phyloP scores from a whole-genome alignment of 192 early-diverging fungal genomes.

The Rhizophagus sp. region DNA sequence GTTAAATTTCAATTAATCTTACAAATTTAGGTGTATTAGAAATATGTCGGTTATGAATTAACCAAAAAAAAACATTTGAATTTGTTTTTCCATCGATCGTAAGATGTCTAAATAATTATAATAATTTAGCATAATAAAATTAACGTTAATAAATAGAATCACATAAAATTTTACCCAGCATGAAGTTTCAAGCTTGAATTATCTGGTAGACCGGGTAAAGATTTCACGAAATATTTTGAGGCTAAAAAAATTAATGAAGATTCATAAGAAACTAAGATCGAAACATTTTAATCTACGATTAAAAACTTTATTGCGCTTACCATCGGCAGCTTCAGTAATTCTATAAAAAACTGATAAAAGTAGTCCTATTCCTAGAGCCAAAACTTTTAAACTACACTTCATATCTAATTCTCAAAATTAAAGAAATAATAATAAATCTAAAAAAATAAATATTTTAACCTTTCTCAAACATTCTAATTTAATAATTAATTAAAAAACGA shows the following conservation, averaged over 20 bases:
- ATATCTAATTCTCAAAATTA: background rate
- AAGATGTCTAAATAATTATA: constrained; percentile 9
- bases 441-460: no score
- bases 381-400: background rate
- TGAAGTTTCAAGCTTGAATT: background rate
- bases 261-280: background rate
- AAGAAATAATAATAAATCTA: background rate
- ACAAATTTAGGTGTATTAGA: constrained; percentile 18
- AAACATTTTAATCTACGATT: background rate
- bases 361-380: background rate
- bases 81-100: background rate
- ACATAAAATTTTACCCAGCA: constrained; percentile 8
- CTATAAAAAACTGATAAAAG: background rate
- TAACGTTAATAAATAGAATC: no score
- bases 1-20: background rate
- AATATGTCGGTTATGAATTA: constrained; percentile 27
- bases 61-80: constrained; percentile 21
- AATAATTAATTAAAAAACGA: no score
- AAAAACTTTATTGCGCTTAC: background rate
- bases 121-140: no score
- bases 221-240: constrained; percentile 8
- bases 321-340: background rate
- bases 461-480: no score
- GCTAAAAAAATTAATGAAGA: background rate
- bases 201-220: constrained; percentile 17